phyloP scores from a whole-genome alignment of 2,329 filamentous ascomycete species.

The Ophiosphaerella herpotricha region DNA sequence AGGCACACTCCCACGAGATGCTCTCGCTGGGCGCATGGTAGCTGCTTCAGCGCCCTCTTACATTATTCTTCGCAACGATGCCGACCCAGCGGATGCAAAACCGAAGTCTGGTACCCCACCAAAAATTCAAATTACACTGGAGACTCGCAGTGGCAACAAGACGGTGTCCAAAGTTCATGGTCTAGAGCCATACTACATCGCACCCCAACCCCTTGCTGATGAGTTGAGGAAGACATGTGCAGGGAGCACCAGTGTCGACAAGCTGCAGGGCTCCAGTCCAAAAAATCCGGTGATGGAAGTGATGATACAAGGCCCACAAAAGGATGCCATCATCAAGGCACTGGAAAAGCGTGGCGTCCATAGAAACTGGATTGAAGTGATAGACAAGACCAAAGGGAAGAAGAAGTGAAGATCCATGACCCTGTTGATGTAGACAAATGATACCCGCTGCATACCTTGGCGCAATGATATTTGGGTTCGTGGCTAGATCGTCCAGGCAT shows the following conservation, averaged over 20 bases:
- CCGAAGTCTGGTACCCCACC: slow-evolving; percentile 65
- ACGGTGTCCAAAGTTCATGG: slow-evolving; percentile 66
- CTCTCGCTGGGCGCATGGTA: slow-evolving; percentile 63
- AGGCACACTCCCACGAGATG: slow-evolving; percentile 63
- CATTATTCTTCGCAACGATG: slow-evolving; percentile 58
- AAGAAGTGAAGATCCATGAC: slow-evolving; percentile 45
- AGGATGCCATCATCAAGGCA: slow-evolving; percentile 63
- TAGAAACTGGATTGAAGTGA: slow-evolving; percentile 64
- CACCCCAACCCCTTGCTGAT: slow-evolving; percentile 64
- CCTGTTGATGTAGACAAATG: background rate
- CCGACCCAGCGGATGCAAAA: slow-evolving; percentile 52
- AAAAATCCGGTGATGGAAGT: slow-evolving; percentile 69
- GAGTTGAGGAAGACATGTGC: slow-evolving; percentile 71
- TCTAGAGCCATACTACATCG: slow-evolving; percentile 65
- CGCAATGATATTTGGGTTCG: background rate
- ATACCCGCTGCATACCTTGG: slow-evolving; percentile 9
- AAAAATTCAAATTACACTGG: slow-evolving; percentile 63
- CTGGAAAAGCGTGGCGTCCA: slow-evolving; percentile 64
- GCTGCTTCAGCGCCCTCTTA: slow-evolving; percentile 62
- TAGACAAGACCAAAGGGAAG: slow-evolving; percentile 71
- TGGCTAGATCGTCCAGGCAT: no score
- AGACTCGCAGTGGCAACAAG: slow-evolving; percentile 69
- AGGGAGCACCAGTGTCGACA: slow-evolving; percentile 67
- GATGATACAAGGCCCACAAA: slow-evolving; percentile 70
- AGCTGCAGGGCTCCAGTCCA: slow-evolving; percentile 62